Evolutionary conservation across 306 rosid species (phyloP), one percentile per base, ranked within the genome.

Genomic region (Echinosophora koreensis): DNA sequence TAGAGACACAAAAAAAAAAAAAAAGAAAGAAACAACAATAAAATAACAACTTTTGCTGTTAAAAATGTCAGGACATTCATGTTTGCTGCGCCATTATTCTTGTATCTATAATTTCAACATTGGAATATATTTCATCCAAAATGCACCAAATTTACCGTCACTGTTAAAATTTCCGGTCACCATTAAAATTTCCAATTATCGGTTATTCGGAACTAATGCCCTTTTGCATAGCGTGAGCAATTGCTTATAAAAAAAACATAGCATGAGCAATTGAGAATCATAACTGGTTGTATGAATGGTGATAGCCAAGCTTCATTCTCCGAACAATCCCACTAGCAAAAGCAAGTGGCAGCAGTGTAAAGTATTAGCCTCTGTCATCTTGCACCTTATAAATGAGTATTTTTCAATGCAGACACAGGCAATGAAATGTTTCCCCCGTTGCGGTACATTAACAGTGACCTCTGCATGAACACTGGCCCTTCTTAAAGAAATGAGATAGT

Each of bases 381-480:
- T 39, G 15, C 34, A 65, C 14, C 52, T 65, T 39, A 39, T 17
- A 61, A 39, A 39, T 7, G 47, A 15, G 18, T 62, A 41, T 6
- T 62, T 35, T 62, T 62, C 38, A 8, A 4, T 39, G 38, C 59
- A 42, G 41, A 46, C 17, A 18, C 38, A 8, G 5, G 54, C 42
- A 51, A 16, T 2, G 11, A 79, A 67, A 57, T 13, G 63, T 65
- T 80, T 64, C 44, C 6, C 13, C 49, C 46, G 5, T 4, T 9
- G 16, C 16, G 8, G 41, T 30, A 41, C 81, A 55, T 81, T 69
- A 77, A 11, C 39, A 47, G 63, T 35, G 63, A 78, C 77, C 74
- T 75, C 54, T 61, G 76, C 96, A 91, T 62, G 93, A 89, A 72
- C 96, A 91, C 51, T 80, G 60, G 7, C 93, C 91, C 4, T 77